Base-by-base conservation (phyloP, 257 asterid species). In the Scutellaria baicalensis region DNA sequence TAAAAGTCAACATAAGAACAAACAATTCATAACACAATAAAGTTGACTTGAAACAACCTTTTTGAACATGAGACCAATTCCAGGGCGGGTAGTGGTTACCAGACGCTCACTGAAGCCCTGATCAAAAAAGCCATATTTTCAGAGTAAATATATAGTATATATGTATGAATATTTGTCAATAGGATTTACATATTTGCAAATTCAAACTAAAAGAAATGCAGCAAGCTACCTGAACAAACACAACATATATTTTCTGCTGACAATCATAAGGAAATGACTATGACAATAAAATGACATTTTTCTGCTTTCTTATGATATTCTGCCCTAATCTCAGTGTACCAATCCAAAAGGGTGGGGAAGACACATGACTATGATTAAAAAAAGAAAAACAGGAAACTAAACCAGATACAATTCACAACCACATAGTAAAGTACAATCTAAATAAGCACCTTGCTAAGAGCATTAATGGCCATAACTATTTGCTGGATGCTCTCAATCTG, bases 71-170 rank as follows among this genome's bases (percentile, higher is more conserved):
- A 80, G 84, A 61, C 97, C 98, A 33, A 94, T 86, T 76, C 84
- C 93, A 59, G 97, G 98, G 68, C 97, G 97, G 73, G 90, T 86
- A 16, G 92, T 89, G 51, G 92, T 89, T 72, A 83, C 95, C 69
- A 94, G 98, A 50, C 96, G 96, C 82, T 88, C 93, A 42, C 88
- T 94, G 83, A 91, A 94, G 39, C 99, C 99, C 99, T 94, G 86
- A 77, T 81, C 65, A 44, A 49, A 66, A 68, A 72, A 77, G 50
- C 21, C 66, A 62, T 13, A 76, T 59, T 55, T 45, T 6, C 50
- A 72, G 17, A 59, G 44, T 56, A 49, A 65, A 65, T 33, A 77
- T 61, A 72, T 23, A 59, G 44, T 56, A 49, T 59, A 65, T 33
- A 77, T 61, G 16, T 10, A 70, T 9, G 23, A 43, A 45, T 66